A percentile compares a stretch with the other conserved stretches of the same genome.
Evolutionary conservation across 306 rosid species (phyloP).

Genomic region (Aeschynomene evenia): DNA sequence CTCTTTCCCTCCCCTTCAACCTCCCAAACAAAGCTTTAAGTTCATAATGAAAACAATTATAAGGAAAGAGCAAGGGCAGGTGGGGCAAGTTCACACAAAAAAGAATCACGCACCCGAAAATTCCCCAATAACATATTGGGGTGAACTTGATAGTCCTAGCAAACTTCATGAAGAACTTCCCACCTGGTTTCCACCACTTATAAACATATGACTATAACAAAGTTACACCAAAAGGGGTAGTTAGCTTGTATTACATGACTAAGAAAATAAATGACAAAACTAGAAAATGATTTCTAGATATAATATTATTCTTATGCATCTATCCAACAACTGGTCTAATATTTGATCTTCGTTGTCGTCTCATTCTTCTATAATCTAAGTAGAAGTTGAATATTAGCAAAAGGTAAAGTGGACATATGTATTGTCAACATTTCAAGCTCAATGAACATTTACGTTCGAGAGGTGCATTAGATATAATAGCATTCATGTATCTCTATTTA

Average conservation of each 20-base stretch:
- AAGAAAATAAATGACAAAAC: constrained; percentile 1
- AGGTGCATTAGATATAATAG: too few species aligned
- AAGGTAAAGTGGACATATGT: too few species aligned
- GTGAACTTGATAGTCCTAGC: constrained; percentile 78
- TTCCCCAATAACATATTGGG: constrained; percentile 84
- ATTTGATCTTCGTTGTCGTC: too few species aligned
- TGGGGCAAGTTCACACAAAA: neutral
- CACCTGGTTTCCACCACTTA: constrained; percentile 91
- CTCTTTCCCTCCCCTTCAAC: too few species aligned
- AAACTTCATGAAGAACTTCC: constrained; percentile 58
- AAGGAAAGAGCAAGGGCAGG: neutral
- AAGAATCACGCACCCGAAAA: constrained; percentile 65
- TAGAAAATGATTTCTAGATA: neutral
- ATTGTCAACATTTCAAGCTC: too few species aligned
- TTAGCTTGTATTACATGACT: constrained; percentile 14
- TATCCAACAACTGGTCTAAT: too few species aligned
- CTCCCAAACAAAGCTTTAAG: too few species aligned
- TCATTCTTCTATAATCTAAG: too few species aligned
- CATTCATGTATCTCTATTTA: too few species aligned
- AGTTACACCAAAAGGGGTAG: constrained; percentile 24
- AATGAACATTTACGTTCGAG: too few species aligned
- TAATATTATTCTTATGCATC: too few species aligned
- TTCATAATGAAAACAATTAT: neutral
- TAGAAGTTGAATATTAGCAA: too few species aligned
- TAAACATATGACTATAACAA: constrained; percentile 64